Conservation (phyloP, 2,329 filamentous ascomycete genomes). For the Aureobasidium mangrovei region DNA sequence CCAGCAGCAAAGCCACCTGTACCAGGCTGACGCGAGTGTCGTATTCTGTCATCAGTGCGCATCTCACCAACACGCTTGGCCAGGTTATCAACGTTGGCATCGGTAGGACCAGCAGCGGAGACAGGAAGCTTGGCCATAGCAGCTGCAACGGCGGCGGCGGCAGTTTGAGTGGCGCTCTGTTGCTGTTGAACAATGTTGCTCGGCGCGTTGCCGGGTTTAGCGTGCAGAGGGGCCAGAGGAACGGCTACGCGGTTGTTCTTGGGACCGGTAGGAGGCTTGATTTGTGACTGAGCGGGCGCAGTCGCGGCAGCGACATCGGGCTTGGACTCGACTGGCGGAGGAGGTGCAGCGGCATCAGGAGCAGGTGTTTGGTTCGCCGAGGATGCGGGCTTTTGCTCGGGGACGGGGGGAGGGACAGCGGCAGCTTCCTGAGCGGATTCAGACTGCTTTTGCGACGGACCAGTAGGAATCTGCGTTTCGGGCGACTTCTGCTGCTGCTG, state of each 20-base stretch:
- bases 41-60: conserved; percentile 52
- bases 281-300: conserved; percentile 37
- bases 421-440: conserved; percentile 17
- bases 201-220: conserved; percentile 30
- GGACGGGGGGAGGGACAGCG: conserved; percentile 18
- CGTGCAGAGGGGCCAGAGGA: conserved; percentile 43
- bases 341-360: conserved; percentile 42
- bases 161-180: conserved; percentile 63
- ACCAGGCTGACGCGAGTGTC: conserved; percentile 41
- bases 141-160: conserved; percentile 67
- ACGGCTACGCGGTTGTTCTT: conserved; percentile 48
- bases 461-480: conserved; percentile 25
- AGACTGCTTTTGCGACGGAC: conserved; percentile 30
- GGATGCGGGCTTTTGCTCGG: conserved; percentile 24
- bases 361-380: conserved; percentile 25
- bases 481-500: conserved; percentile 13
- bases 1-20: conserved; percentile 32
- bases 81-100: conserved; percentile 50
- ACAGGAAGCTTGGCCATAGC: conserved; percentile 63
- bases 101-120: conserved; percentile 17
- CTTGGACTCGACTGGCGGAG: conserved; percentile 61
- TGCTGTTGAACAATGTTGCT: conserved; percentile 25
- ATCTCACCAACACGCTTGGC: conserved; percentile 70
- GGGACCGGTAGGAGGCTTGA: conserved; percentile 35
- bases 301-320: conserved; percentile 51